Base-by-base conservation (phyloP, 768 basidiomycete genomes). In the Neoboletus magnificus region DNA sequence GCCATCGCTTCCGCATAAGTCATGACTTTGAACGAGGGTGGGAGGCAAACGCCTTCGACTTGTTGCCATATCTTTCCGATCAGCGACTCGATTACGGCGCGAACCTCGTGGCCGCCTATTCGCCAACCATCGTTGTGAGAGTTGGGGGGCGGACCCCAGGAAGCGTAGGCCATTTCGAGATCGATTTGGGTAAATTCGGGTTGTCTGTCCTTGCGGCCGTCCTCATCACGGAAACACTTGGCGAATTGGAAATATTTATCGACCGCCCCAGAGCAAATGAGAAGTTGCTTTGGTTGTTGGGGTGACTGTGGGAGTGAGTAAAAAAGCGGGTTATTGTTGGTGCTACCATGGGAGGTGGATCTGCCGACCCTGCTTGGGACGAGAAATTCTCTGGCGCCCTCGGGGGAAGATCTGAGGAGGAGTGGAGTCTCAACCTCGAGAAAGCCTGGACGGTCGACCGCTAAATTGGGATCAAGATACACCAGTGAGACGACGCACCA, bases 131-230 rank as follows among this genome's bases (percentile, higher is more conserved):
- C 72, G 33, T 54, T 37, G 32, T 66, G 60, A 42, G 66, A 49
- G 18, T 47, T 11, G 11, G 20, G 10, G 16, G 55, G 52, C 4
- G 65, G 61, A 47, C 87, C 87, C 85, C 95, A 97, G 9, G 88
- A 87, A 18, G 95, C 86, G 73, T 89, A 98, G 2, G 89, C 93
- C 90, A 97, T 95, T 74, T 98, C 95, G 58, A 98, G 73, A 83
- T 98, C 95, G 57, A 98, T 78, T 74, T 98, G 95, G 22, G 95
- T 98, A 73, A 98, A 98, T 71, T 98, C 95, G 0, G 95, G 94
- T 67, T 98, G 95, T 42, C 95, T 82, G 69, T 98, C 95, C 71
- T 90, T 94, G 54, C 95, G 81, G 5, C 94, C 93, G 66, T 92
- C 93, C 72, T 98, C 95, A 71, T 98, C 95, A 43, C 95, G 83